Percentiles rank a stretch among this genome's conserved stretches.
These are phyloP conservation scores for Populus pruinosa DNA, from an alignment of 345 rosid genomes.

Conservation along the genomic window DNA sequence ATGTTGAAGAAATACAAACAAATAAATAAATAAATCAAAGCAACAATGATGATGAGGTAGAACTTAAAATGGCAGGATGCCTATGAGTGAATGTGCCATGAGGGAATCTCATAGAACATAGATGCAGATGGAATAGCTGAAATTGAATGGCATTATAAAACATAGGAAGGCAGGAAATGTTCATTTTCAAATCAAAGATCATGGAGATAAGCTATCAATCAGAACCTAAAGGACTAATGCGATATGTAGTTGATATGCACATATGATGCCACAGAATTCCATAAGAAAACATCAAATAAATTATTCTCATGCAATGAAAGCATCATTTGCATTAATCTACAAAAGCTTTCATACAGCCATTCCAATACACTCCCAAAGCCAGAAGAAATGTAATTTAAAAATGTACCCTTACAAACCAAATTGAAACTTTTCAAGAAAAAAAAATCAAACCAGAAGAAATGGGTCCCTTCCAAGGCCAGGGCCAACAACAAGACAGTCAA, in stretches of 20 bases:
- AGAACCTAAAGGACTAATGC: background rate
- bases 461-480: constrained; percentile 99
- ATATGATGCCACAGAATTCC: background rate
- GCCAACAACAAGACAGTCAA: constrained; percentile 93
- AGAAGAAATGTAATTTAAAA: no score
- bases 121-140: background rate
- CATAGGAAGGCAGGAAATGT: background rate
- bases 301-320: background rate
- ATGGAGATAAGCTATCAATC: background rate
- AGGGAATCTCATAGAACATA: background rate
- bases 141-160: background rate
- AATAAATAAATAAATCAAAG: no score
- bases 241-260: background rate
- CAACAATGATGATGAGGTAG: background rate
- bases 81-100: background rate
- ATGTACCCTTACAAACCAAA: background rate
- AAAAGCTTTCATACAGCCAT: background rate
- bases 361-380: no score
- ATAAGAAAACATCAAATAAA: background rate
- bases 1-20: background rate
- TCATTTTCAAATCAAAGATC: background rate
- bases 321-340: no score
- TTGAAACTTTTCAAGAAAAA: background rate
- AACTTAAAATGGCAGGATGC: background rate
- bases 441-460: constrained; percentile 61